Conservation (phyloP, 2,329 filamentous ascomycete genomes). For the Aspergillus fijiensis region DNA sequence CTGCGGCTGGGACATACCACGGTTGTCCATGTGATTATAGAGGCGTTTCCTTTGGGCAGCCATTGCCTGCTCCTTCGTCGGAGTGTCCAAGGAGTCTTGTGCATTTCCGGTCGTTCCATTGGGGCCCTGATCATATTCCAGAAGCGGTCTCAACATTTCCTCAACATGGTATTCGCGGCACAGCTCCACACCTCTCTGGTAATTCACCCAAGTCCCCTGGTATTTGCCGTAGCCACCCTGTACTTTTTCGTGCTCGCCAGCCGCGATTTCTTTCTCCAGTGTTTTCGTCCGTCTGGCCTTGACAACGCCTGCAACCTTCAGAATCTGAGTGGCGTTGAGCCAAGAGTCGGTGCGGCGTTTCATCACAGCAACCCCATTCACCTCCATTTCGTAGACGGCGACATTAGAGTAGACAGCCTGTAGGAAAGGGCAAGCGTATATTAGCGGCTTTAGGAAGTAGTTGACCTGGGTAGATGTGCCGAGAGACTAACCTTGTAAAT, state of each 20-base stretch:
- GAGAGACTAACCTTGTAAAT: slow-evolving; percentile 48
- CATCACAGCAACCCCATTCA: slow-evolving; percentile 92
- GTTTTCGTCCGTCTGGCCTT: slow-evolving; percentile 98
- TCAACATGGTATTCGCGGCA: slow-evolving; percentile 69
- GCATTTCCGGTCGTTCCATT: slow-evolving; percentile 65
- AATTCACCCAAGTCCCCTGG: slow-evolving; percentile 97
- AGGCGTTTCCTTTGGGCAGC: slow-evolving; percentile 89
- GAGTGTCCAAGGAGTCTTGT: slow-evolving; percentile 80
- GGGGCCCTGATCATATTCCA: slow-evolving; percentile 51
- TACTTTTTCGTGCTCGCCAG: slow-evolving; percentile 95
- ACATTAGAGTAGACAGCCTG: slow-evolving; percentile 91
- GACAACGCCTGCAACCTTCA: slow-evolving; percentile 95
- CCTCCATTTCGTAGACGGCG: slow-evolving; percentile 97
- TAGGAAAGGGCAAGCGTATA: background rate
- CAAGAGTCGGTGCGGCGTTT: slow-evolving; percentile 90
- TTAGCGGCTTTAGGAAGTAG: slow-evolving; percentile 14
- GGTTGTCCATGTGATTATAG: slow-evolving; percentile 74
- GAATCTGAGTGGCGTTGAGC: slow-evolving; percentile 96
- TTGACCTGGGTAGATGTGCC: background rate
- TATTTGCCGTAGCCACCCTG: slow-evolving; percentile 99
- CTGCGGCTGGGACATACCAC: slow-evolving; percentile 60
- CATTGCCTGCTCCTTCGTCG: slow-evolving; percentile 98
- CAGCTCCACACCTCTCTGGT: slow-evolving; percentile 86
- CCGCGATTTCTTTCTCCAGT: slow-evolving; percentile 94
- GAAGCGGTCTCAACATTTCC: slow-evolving; percentile 47